Conservation (phyloP, 495 filamentous ascomycete species). For the Jackrogersella multiformis region DNA sequence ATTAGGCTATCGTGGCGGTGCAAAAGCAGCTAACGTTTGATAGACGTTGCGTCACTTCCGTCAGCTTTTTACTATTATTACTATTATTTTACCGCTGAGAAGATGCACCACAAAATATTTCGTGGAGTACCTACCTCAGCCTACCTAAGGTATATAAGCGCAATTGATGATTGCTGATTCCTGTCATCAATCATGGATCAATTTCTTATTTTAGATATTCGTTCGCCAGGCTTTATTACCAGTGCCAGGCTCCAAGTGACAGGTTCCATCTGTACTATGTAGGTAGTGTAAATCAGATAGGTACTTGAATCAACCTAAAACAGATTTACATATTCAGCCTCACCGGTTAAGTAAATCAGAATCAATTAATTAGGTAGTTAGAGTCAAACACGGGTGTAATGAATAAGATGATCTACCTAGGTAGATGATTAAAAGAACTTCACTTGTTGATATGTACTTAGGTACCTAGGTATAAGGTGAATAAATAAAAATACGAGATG, state of each 20-base stretch:
- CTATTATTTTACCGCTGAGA: neutral
- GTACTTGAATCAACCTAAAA: conserved; percentile 20
- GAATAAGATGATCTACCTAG: neutral
- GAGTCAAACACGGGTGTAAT: neutral
- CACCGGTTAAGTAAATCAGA: conserved; percentile 6
- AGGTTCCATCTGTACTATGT: neutral
- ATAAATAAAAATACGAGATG: neutral
- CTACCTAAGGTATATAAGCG: conserved; percentile 18
- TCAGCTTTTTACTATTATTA: conserved; percentile 4
- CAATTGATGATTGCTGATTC: conserved; percentile 4
- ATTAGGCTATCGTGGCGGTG: conserved; percentile 10
- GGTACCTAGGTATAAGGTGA: neutral
- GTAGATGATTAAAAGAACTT: too few relatives aligned
- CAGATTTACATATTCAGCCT: conserved; percentile 19
- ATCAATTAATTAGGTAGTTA: neutral
- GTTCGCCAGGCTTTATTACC: conserved; percentile 19
- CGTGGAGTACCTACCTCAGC: conserved; percentile 11
- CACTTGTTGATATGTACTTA: neutral
- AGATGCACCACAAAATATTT: conserved; percentile 19
- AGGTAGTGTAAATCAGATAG: neutral
- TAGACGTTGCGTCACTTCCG: conserved; percentile 31
- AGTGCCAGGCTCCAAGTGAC: neutral
- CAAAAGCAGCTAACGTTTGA: conserved; percentile 12
- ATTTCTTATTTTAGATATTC: conserved; percentile 36
- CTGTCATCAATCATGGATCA: neutral